Evolutionary conservation across 2,329 filamentous ascomycete species (phyloP).

Genomic region (Teratosphaeria viscida): DNA sequence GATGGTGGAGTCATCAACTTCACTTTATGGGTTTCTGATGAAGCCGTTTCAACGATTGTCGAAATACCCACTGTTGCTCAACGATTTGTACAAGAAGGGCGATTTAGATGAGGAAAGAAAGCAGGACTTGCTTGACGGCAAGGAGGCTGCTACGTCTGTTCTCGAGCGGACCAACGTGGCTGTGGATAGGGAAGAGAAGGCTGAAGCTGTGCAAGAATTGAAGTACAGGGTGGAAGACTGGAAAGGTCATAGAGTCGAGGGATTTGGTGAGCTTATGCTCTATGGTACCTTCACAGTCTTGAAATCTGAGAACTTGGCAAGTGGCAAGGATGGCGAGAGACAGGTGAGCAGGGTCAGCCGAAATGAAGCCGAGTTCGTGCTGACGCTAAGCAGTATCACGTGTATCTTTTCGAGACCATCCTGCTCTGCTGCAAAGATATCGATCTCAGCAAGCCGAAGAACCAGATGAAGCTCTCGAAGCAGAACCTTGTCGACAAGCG

Average conservation of each 20-base stretch:
- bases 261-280: slow-evolving; percentile 81
- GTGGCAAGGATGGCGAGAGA: slow-evolving; percentile 73
- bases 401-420: slow-evolving; percentile 94
- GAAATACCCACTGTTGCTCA: slow-evolving; percentile 85
- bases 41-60: slow-evolving; percentile 94
- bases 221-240: slow-evolving; percentile 83
- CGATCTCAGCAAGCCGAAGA: slow-evolving; percentile 69
- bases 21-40: slow-evolving; percentile 80
- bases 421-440: slow-evolving; percentile 95
- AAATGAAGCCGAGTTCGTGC: neutral
- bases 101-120: slow-evolving; percentile 59
- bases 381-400: slow-evolving; percentile 61
- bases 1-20: slow-evolving; percentile 79
- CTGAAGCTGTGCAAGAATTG: slow-evolving; percentile 75
- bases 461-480: slow-evolving; percentile 62
- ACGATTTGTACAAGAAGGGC: slow-evolving; percentile 78
- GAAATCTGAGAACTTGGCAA: slow-evolving; percentile 41
- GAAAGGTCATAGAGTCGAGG: slow-evolving; percentile 83
- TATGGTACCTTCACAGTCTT: slow-evolving; percentile 87
- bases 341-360: slow-evolving; percentile 49
- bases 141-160: slow-evolving; percentile 71
- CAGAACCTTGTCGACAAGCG: slow-evolving; percentile 49
- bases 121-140: slow-evolving; percentile 63
- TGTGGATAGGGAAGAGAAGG: slow-evolving; percentile 75
- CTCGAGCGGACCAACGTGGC: slow-evolving; percentile 81